Base-by-base conservation (phyloP, 106 monocot species). In the Agapanthus africanus region DNA sequence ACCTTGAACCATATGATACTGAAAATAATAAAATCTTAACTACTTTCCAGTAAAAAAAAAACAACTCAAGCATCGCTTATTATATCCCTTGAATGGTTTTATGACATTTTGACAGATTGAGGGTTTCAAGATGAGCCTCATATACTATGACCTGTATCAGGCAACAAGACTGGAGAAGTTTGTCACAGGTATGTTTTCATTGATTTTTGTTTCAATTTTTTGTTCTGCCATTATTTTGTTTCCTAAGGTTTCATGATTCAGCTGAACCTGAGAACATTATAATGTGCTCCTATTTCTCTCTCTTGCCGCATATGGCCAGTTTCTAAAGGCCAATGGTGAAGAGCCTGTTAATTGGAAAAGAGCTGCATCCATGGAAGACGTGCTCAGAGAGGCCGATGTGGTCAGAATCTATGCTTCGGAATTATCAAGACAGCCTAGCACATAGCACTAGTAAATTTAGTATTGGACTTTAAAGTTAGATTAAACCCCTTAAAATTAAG, bases 81-180 rank as follows among this genome's bases (percentile, higher is more conserved):
- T n/a, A n/a, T n/a, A n/a, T n/a, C n/a, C n/a, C n/a, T n/a, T n/a
- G n/a, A n/a, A n/a, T n/a, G n/a, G n/a, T n/a, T n/a, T n/a, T n/a
- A 14, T 30, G 30, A 11, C 23, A 64, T 60, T 66, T 21, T 71
- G 37, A 40, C 87, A 95, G 95, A 82, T 95, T 65, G 95, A 95
- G 70, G 95, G 95, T 30, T 95, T 95, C 70, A 95, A 95, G 71
- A 95, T 95, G 91, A 95, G 91, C 65, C 84, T 95, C 37, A 91
- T 95, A 51, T 95, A 95, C 77, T 95, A 84, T 72, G 95, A 95
- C 70, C 70, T 95, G 50, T 95, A 95, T 79, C 95, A 95, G 44
- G 66, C 95, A 36, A 95, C 88, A 18, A 72, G 95, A 71, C 77
- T 95, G n/a, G 95, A 95, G 80, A 95, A 95, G 65, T 95, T 95